phyloP scores from a whole-genome alignment of 2,329 filamentous ascomycete genomes.

The Fusarium beomiforme region DNA sequence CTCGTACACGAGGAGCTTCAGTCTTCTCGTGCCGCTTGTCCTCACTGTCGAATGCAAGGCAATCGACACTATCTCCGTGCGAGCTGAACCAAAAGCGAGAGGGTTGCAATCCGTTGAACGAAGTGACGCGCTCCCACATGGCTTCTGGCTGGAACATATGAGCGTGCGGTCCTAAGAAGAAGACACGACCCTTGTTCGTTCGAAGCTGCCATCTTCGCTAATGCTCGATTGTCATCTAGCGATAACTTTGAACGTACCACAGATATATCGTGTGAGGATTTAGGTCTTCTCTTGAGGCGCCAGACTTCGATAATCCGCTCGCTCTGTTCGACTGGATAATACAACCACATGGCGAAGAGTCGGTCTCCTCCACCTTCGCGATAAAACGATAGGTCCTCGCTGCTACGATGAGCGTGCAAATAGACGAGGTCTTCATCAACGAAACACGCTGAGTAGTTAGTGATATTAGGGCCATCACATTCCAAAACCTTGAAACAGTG shows the following conservation, averaged over 20 bases:
- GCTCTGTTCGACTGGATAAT: not conserved
- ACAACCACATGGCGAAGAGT: conserved; percentile 6
- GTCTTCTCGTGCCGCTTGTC: not conserved
- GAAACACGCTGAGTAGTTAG: conserved; percentile 11
- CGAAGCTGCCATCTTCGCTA: not conserved
- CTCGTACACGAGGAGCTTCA: not conserved
- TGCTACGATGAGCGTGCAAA: not conserved
- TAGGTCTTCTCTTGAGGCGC: not conserved
- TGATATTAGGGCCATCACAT: not conserved
- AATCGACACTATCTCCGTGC: not conserved
- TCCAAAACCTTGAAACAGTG: not conserved
- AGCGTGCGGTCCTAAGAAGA: conserved; percentile 1
- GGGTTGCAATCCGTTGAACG: not conserved
- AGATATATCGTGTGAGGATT: conserved; percentile 6
- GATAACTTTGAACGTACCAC: not conserved
- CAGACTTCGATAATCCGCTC: conserved; percentile 12
- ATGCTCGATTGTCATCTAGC: accelerated
- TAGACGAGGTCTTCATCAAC: conserved; percentile 8
- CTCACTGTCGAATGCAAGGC: conserved; percentile 6
- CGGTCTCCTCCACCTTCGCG: not conserved
- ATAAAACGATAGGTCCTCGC: not conserved
- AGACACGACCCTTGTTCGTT: conserved; percentile 10
- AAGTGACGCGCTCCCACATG: conserved; percentile 1
- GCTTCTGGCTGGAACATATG: not conserved
- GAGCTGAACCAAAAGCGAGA: conserved; percentile 10